These are phyloP conservation scores for Exophiala aquamarina DNA, from an alignment of 2,329 filamentous ascomycete genomes.

Conservation along the genomic window DNA sequence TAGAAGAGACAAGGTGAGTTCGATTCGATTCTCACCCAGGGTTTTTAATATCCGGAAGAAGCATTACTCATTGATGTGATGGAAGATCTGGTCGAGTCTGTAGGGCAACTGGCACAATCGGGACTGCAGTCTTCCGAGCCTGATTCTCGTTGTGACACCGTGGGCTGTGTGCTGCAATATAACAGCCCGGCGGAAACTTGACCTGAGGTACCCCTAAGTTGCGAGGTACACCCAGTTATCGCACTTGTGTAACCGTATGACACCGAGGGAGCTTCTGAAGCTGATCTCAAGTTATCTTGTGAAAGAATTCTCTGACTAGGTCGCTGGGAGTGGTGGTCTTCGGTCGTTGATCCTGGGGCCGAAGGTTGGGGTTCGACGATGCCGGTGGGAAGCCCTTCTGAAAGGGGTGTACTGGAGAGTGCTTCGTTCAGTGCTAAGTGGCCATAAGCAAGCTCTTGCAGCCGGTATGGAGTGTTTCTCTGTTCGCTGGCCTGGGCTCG, in stretches of 20 bases:
- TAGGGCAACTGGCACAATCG: slow-evolving; percentile 17
- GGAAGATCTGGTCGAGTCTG: slow-evolving; percentile 17
- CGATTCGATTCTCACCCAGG: too few relatives aligned
- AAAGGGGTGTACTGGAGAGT: slow-evolving; percentile 12
- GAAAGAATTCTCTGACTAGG: slow-evolving; percentile 3
- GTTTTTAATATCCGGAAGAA: slow-evolving; percentile 15
- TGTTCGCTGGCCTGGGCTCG: slow-evolving; percentile 23
- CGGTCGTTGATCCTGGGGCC: background rate
- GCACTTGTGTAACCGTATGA: slow-evolving; percentile 16
- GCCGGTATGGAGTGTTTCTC: slow-evolving; percentile 24
- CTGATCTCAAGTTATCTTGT: slow-evolving; percentile 12
- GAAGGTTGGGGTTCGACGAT: slow-evolving; percentile 7
- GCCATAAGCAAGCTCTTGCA: slow-evolving; percentile 34
- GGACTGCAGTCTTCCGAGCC: slow-evolving; percentile 19
- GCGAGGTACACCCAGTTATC: slow-evolving; percentile 11
- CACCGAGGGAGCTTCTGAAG: slow-evolving; percentile 4
- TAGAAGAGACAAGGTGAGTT: too few relatives aligned
- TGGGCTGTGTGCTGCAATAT: slow-evolving; percentile 12
- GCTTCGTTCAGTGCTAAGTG: slow-evolving; percentile 30
- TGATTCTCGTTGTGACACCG: slow-evolving; percentile 13
- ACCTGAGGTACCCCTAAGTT: slow-evolving; percentile 11
- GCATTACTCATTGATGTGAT: slow-evolving; percentile 17
- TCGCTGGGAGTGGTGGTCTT: slow-evolving; percentile 1
- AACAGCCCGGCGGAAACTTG: slow-evolving; percentile 13
- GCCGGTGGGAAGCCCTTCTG: slow-evolving; percentile 3